Evolutionary conservation across 1,139 yeast genomes (phyloP), one percentile per base, ranked within the genome.

Genomic region (Suhomyces terraborum): DNA sequence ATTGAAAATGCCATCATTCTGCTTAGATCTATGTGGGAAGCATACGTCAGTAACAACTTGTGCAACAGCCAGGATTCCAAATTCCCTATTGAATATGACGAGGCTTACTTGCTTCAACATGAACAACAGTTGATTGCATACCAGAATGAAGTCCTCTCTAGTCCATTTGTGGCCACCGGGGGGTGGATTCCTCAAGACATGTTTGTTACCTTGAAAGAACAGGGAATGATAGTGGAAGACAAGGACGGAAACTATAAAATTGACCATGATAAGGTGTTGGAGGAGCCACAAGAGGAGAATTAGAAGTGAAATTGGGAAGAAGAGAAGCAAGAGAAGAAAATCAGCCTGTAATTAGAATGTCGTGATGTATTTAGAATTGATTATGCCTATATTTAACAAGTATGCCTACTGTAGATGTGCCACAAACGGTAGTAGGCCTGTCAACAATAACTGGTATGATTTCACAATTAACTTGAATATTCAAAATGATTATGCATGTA

Each of bases 101-200:
- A 75, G 24, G 79, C 73, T 36, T 80, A 77, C 49, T 59, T 80
- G 41, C 78, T 79, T 44, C 64, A 70, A 37, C 85, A 84, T 56
- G 80, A 79, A 42, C 58, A 67, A 21, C 79, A 77, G 22, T 73
- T 88, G 54, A 82, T 78, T 47, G 77, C 73, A 32, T 84, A 88
- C 67, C 93, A 87, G 61, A 67, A 77, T 50, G 81, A 79, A 50
- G 66, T 86, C 37, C 75, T 84, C 27, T 72, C 81, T 6, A 77
- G 82, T 41, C 97, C 97, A 35, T 89, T 89, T 62, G 83, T 88
- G 26, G 94, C 94, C 36, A 87, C 97, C 27, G 86, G 88, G 43
- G 96, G 96, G 5, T 91, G 97, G 96, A 77, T 93, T 44, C 96
- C 98, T 19, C 95, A 88, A 59, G 96, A 88, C 57, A 79, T 88